phyloP scores from a whole-genome alignment of 1,284 basidiomycete genomes.

The Mycena citricolor region DNA sequence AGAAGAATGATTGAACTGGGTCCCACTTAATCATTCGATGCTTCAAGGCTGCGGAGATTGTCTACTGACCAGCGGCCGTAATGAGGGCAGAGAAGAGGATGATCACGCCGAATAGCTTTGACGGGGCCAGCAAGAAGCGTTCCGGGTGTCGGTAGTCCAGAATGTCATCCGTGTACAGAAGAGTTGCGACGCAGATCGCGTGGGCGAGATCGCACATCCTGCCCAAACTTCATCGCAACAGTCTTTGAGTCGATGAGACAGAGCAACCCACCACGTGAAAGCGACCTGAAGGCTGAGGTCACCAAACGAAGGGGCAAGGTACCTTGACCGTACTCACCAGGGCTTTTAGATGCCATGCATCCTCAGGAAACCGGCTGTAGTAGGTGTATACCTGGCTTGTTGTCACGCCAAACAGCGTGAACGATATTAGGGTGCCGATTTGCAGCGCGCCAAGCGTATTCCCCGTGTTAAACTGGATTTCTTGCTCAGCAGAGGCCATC shows the following conservation, averaged over 20 bases:
- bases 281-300: too few species aligned
- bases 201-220: slow-evolving; percentile 16
- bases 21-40: too few species aligned
- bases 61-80: too few species aligned
- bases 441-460: slow-evolving; percentile 10
- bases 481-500: too few species aligned
- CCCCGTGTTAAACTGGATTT: too few species aligned
- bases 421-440: slow-evolving; percentile 16
- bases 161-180: slow-evolving; percentile 6
- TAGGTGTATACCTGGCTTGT: slow-evolving; percentile 13
- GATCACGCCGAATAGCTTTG: slow-evolving; percentile 8
- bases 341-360: slow-evolving; percentile 4
- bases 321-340: slow-evolving; percentile 12
- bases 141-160: slow-evolving; percentile 4
- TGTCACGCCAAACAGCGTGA: slow-evolving; percentile 14
- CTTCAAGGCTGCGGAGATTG: too few species aligned
- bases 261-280: too few species aligned
- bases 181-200: slow-evolving; percentile 9
- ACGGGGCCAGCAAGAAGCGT: too few species aligned
- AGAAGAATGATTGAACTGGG: slow-evolving; percentile 18
- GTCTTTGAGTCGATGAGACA: too few species aligned
- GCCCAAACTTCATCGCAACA: not conserved
- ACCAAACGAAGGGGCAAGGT: too few species aligned
- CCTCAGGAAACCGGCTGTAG: slow-evolving; percentile 9
- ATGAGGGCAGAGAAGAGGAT: not conserved